A percentile compares a stretch with the other conserved stretches of the same genome.
Evolutionary conservation across 1,284 basidiomycete species (phyloP).

Genomic region (Termitomyces sp.): DNA sequence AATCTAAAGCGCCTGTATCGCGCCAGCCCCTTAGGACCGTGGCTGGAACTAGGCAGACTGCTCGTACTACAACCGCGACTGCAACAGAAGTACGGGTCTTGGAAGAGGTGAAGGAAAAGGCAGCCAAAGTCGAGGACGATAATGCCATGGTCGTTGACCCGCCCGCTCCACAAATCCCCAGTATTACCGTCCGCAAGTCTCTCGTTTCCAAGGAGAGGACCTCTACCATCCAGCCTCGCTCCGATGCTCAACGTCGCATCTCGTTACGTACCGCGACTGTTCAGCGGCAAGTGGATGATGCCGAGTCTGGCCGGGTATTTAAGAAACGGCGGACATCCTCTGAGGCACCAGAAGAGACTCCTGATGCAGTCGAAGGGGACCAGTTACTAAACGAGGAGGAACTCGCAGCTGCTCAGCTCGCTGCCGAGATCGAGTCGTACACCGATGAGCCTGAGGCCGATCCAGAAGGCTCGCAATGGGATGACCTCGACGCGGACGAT

Average conservation of each 20-base stretch:
- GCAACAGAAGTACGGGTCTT: slow-evolving; percentile 14
- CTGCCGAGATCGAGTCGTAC: slow-evolving; percentile 33
- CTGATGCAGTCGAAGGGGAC: slow-evolving; percentile 30
- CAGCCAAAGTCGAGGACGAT: slow-evolving; percentile 31
- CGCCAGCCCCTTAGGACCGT: slow-evolving; percentile 37
- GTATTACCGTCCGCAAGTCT: slow-evolving; percentile 38
- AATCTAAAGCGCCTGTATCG: slow-evolving; percentile 33
- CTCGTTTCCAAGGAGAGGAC: slow-evolving; percentile 31
- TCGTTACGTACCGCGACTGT: slow-evolving; percentile 23
- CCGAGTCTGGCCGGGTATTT: slow-evolving; percentile 46
- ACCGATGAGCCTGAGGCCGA: slow-evolving; percentile 52
- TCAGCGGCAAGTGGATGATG: slow-evolving; percentile 32
- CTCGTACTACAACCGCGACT: slow-evolving; percentile 19
- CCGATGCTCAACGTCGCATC: slow-evolving; percentile 27
- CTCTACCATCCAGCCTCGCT: slow-evolving; percentile 24
- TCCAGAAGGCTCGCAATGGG: slow-evolving; percentile 63
- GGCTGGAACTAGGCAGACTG: slow-evolving; percentile 23
- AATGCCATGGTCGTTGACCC: slow-evolving; percentile 60
- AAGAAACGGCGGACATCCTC: slow-evolving; percentile 76
- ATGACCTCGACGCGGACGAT: slow-evolving; percentile 91
- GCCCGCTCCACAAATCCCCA: slow-evolving; percentile 32
- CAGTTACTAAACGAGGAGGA: slow-evolving; percentile 28
- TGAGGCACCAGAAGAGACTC: slow-evolving; percentile 53
- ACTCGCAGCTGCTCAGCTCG: slow-evolving; percentile 28
- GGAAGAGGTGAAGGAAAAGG: slow-evolving; percentile 32